These are phyloP conservation scores for Lablab purpureus DNA, from an alignment of 306 rosid genomes.

Conservation along the genomic window DNA sequence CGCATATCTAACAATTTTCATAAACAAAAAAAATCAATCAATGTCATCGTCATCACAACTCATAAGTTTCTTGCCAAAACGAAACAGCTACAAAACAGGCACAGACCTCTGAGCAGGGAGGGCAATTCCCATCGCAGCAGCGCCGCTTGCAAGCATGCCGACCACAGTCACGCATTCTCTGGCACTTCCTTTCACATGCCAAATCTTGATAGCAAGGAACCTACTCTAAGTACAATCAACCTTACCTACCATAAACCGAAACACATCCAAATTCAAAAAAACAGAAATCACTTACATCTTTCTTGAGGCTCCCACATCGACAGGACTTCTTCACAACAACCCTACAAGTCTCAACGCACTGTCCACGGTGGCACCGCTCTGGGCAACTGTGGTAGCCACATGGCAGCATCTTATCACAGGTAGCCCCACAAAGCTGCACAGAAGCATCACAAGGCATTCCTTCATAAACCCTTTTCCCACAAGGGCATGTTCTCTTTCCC, in stretches of 20 bases:
- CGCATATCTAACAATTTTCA: constrained; percentile 71
- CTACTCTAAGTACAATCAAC: constrained; percentile 71
- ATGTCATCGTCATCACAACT: constrained; percentile 32
- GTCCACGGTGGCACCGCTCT: constrained; percentile 91
- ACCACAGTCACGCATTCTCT: constrained; percentile 77
- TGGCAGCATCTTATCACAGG: constrained; percentile 74
- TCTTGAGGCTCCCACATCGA: constrained; percentile 89
- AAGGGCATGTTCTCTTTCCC: constrained; percentile 91
- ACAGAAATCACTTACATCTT: constrained; percentile 69
- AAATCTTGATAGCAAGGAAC: constrained; percentile 97
- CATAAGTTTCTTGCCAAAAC: constrained; percentile 16
- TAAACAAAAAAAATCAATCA: constrained; percentile 32
- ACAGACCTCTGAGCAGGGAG: constrained; percentile 92
- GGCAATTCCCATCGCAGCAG: constrained; percentile 97
- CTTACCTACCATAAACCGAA: constrained; percentile 29
- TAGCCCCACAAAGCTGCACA: constrained; percentile 79
- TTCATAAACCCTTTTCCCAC: constrained; percentile 77
- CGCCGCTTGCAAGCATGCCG: constrained; percentile 93
- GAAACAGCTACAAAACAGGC: constrained; percentile 42
- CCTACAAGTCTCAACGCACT: constrained; percentile 80
- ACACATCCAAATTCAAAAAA: constrained; percentile 35
- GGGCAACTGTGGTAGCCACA: constrained; percentile 88
- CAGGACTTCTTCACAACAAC: constrained; percentile 76
- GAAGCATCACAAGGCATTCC: constrained; percentile 84
- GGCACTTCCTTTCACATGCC: constrained; percentile 94